Evolutionary conservation across 176 grass and related monocot species (phyloP).

Genomic region (Eragrostis curvula): DNA sequence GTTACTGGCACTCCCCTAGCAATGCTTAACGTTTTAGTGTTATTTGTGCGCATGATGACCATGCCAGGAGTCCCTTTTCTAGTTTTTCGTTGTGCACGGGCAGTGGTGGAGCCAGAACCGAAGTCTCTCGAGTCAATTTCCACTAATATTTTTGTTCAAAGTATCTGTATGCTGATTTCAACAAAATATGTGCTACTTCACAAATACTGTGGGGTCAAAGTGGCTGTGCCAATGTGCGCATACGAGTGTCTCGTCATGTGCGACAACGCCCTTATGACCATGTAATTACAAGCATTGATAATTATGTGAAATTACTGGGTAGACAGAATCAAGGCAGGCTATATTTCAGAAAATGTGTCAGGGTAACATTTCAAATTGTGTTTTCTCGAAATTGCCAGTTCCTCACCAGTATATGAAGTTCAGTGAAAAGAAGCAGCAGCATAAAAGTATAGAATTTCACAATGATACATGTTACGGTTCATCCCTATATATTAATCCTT

Average conservation of each 20-base stretch:
- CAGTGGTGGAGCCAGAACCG: constrained; percentile 27
- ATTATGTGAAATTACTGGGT: neutral
- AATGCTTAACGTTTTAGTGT: neutral
- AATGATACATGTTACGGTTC: neutral
- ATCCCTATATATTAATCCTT: constrained; percentile 7
- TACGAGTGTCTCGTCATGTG: neutral
- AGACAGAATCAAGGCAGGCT: neutral
- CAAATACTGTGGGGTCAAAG: neutral
- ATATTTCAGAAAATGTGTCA: neutral
- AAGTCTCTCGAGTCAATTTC: neutral
- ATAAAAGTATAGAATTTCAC: neutral
- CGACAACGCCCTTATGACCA: neutral
- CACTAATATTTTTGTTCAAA: neutral
- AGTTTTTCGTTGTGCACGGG: constrained; percentile 13
- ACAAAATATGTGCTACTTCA: neutral
- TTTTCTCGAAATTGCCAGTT: constrained; percentile 19
- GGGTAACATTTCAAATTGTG: neutral
- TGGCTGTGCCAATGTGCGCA: neutral
- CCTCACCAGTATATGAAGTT: neutral
- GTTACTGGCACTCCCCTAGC: neutral
- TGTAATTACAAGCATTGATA: neutral
- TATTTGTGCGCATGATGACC: constrained; percentile 10
- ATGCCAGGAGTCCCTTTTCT: constrained; percentile 5
- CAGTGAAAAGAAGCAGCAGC: neutral
- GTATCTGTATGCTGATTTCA: neutral